Evolutionary conservation across 768 basidiomycete genomes (phyloP), one percentile per base, ranked within the genome.

Genomic region (Lactarius pseudohatsudake): DNA sequence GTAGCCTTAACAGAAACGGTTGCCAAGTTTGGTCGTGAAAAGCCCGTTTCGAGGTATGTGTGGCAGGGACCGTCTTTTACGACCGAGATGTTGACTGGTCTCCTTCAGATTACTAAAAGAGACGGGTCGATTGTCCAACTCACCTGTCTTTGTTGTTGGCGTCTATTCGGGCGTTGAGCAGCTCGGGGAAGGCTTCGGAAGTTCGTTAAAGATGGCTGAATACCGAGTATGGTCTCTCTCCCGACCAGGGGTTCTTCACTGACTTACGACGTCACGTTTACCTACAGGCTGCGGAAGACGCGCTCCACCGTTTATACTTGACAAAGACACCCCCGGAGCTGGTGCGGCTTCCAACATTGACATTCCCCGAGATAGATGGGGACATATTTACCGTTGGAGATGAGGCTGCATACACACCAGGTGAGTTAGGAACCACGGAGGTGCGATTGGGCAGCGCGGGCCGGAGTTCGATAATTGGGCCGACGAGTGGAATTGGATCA

Each of bases 141-240:
- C 94, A 3, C 96, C 97, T 1, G 84, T 96, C 45, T 99, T 91
- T 76, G 90, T 97, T n/a, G 90, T 96, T n/a, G 97, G 94, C 20
- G 90, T 97, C 66, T 98, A 85, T 75, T 92, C 87, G 28, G 94
- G 87, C 47, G 81, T 78, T 65, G 92, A 86, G 75, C 86, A 97
- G 77, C 85, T 99, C 2, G 94, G 96, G 6, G 96, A 99, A 77
- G 95, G 96, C 16, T 94, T 96, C 73, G 97, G 97, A 61, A 89
- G 86, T 70, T 95, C 92, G 3, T 79, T 98, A 62, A 88, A 86
- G 76, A 98, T 98, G 96, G 94, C 94, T 18, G 94, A 98, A 77
- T 96, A 85, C 78, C 82, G 96, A 64, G 94, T 94, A 77, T 61
- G 69, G 26, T 30, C 36, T 34, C 68, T 56, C 45, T 18, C 38